phyloP scores from a whole-genome alignment of 345 rosid genomes.

The Rhodamnia rubescens region DNA sequence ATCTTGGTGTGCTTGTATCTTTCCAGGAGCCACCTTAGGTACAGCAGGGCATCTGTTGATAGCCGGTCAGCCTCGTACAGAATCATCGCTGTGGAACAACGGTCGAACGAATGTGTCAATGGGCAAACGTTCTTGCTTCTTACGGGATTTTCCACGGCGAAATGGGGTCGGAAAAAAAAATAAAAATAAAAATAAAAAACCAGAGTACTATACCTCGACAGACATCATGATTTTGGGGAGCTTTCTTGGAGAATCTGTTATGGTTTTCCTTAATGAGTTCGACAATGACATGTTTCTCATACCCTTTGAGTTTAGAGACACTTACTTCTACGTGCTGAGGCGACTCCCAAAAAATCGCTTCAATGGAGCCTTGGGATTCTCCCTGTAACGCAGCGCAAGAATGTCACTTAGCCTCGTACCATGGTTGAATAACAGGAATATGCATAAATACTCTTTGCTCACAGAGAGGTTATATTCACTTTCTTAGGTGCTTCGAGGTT shows the following conservation, averaged over 20 bases:
- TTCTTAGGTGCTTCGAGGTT: background rate
- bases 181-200: background rate
- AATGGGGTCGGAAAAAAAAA: background rate
- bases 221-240: background rate
- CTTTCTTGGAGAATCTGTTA: constrained; percentile 4
- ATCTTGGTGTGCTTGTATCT: constrained; percentile 30
- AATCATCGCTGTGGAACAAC: constrained; percentile 23
- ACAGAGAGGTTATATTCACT: background rate
- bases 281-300: constrained; percentile 45
- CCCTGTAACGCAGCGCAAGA: constrained; percentile 17
- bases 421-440: background rate
- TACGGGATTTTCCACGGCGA: background rate
- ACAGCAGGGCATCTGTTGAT: constrained; percentile 36
- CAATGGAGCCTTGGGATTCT: constrained; percentile 24
- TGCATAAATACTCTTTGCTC: background rate
- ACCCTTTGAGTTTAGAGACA: constrained; percentile 42
- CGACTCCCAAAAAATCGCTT: constrained; percentile 29
- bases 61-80: constrained; percentile 41
- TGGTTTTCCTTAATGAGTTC: constrained; percentile 47
- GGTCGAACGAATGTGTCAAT: background rate
- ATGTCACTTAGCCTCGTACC: background rate
- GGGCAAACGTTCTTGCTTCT: background rate
- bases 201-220: constrained; percentile 19
- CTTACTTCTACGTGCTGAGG: constrained; percentile 41
- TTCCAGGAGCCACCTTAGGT: constrained; percentile 46